Base-by-base conservation (phyloP, 148 eudicot species). In the Arctostaphylos glauca region DNA sequence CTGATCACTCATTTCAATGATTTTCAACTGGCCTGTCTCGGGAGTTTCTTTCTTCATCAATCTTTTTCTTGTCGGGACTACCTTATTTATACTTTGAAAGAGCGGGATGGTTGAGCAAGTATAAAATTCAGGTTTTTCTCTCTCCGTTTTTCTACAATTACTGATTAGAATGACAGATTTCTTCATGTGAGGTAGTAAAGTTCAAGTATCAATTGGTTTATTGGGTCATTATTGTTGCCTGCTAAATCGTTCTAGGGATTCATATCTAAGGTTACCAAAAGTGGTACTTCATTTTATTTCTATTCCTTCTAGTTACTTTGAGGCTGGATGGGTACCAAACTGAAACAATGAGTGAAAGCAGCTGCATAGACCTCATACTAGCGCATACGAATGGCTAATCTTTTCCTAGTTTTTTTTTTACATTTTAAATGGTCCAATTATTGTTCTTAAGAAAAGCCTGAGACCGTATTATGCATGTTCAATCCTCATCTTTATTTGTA, bases 31-130 rank as follows among this genome's bases (percentile, higher is more conserved):
- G 93, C 96, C 9, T 94, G 96, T 80, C 81, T 96, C 59, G 98
- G 98, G 86, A 94, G 93, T 85, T 96, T 96, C 90, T 75, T 96
- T 85, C 93, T 96, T 86, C 98, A 96, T 83, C 98, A 96, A 87
- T 93, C 66, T 96, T 96, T 87, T 96, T 96, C 90, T 87, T 96
- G 79, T 92, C 98, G 4, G 98, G 98, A 66, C 92, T 96, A 79
- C 98, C 98, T 76, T 96, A 92, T 78, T 90, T 96, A 66, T 89
- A 59, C 83, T 80, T 96, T 81, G 98, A 96, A 88, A 94, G 95
- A 87, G 89, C 85, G 55, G 98, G 98, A 85, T 94, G 91, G 89
- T 85, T 96, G 84, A 89, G 92, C 95, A 93, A 96, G 88, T 94
- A 92, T 86, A 96, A 96, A 89, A 96, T 96, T 85, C 98, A 96